These are phyloP conservation scores for Calonectria pseudoturangicola DNA, from an alignment of 2,329 filamentous ascomycete genomes.

Conservation along the genomic window DNA sequence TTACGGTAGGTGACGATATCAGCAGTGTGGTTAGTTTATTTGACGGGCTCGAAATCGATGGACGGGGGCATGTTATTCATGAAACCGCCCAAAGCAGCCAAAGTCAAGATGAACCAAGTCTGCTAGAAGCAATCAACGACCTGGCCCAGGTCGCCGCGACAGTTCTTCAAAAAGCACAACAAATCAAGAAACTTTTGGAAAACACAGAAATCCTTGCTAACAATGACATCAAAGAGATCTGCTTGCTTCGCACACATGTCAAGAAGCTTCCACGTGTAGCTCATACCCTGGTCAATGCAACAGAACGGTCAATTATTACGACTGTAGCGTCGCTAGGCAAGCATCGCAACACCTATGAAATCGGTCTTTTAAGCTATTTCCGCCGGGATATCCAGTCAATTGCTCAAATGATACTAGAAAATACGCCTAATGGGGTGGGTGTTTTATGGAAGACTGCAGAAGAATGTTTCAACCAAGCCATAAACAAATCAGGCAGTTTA, in stretches of 20 bases:
- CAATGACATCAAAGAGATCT: not conserved
- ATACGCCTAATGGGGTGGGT: not conserved
- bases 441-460: slow-evolving; percentile 23
- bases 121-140: not conserved
- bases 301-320: not conserved
- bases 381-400: not conserved
- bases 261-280: not conserved
- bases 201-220: too few species aligned
- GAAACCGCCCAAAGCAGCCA: not conserved
- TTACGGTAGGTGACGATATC: not conserved
- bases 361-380: not conserved
- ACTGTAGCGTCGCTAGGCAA: not conserved
- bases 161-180: not conserved
- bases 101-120: not conserved
- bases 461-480: slow-evolving; percentile 18
- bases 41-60: not conserved
- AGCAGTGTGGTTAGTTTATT: not conserved
- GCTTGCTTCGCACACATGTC: not conserved
- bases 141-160: not conserved
- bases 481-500: not conserved
- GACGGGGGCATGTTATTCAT: not conserved
- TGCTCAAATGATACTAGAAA: not conserved
- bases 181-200: not conserved
- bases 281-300: not conserved
- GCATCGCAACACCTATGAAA: too few species aligned